Evolutionary conservation across 345 rosid genomes (phyloP).

Genomic region (Cardamine resedifolia): DNA sequence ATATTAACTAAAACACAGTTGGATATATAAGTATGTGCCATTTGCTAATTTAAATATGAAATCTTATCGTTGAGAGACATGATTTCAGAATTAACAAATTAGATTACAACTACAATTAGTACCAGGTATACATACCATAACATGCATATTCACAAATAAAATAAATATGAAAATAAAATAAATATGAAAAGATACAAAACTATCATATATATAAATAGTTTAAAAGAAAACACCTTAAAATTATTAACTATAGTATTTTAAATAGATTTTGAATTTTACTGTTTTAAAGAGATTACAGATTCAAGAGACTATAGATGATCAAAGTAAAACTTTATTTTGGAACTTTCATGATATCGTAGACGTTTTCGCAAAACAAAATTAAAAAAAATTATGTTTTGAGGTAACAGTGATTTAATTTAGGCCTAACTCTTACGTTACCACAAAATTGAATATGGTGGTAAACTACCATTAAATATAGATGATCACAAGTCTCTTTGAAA

Average conservation of each 20-base stretch:
- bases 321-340: background rate
- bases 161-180: background rate
- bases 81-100: background rate
- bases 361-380: background rate
- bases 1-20: background rate
- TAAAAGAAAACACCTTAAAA: background rate
- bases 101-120: background rate
- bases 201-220: background rate
- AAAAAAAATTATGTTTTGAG: background rate
- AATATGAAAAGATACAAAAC: background rate
- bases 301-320: background rate
- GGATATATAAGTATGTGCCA: background rate
- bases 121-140: background rate
- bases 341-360: background rate
- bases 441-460: background rate
- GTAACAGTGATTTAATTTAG: background rate
- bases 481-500: slow-evolving; percentile 15
- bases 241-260: background rate
- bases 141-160: background rate
- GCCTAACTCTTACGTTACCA: slow-evolving; percentile 22
- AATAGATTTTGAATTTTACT: background rate
- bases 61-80: background rate
- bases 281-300: background rate
- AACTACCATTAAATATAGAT: slow-evolving; percentile 3
- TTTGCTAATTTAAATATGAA: background rate